Percentiles rank a stretch among this genome's conserved stretches.
Conservation (phyloP, 1,139 yeast species). For the Pichia sp. region DNA sequence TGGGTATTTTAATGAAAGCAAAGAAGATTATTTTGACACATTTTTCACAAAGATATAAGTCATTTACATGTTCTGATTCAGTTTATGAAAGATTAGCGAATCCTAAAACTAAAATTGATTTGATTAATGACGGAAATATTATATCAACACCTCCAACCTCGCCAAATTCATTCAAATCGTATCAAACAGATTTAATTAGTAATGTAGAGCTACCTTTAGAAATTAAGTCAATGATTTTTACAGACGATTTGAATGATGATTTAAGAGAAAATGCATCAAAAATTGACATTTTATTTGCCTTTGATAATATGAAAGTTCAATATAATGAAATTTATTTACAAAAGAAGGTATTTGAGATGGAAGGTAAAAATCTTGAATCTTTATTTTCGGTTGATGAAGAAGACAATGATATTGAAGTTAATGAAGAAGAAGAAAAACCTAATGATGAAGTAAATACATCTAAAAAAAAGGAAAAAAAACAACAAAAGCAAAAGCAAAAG, state of each 20-base stretch:
- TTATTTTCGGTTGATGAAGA: slow-evolving; percentile 17
- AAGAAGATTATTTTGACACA: slow-evolving; percentile 73
- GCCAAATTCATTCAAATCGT: not conserved
- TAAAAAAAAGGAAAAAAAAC: slow-evolving; percentile 1
- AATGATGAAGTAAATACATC: not conserved
- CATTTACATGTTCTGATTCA: slow-evolving; percentile 43
- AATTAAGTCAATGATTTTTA: slow-evolving; percentile 19
- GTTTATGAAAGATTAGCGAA: slow-evolving; percentile 21
- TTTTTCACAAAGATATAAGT: slow-evolving; percentile 85
- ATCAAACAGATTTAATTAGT: not conserved
- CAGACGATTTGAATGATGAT: slow-evolving; percentile 3
- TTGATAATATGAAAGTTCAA: slow-evolving; percentile 53
- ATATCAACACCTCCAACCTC: slow-evolving; percentile 4
- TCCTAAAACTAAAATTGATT: slow-evolving; percentile 11
- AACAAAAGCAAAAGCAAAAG: not conserved
- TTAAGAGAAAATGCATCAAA: slow-evolving; percentile 13
- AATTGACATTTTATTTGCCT: slow-evolving; percentile 41
- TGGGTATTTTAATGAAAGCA: slow-evolving; percentile 68
- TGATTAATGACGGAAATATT: slow-evolving; percentile 5
- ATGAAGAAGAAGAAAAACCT: not conserved
- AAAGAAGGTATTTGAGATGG: slow-evolving; percentile 25
- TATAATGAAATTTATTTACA: slow-evolving; percentile 35
- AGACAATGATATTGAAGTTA: slow-evolving; percentile 3
- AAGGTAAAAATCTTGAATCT: slow-evolving; percentile 16
- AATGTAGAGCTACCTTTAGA: slow-evolving; percentile 17